Evolutionary conservation across 108 stramenopile genomes (phyloP).

Genomic region (Nitzschia inconspicua): DNA sequence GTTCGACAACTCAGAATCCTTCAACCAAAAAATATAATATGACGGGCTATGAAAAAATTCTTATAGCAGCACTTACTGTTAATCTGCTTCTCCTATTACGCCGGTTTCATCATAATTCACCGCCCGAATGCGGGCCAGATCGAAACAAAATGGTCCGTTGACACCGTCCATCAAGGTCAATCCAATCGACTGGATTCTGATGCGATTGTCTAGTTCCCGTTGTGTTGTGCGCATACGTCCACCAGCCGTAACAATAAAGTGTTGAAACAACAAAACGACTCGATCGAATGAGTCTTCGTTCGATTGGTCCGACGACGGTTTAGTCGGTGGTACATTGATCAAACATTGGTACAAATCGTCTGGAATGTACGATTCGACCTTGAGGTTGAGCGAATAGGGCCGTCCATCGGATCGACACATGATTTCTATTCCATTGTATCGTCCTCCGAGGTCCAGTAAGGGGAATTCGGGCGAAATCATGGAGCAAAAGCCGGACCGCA

Average conservation of each 20-base stretch:
- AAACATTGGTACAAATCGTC: constrained; percentile 82
- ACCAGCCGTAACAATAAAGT: constrained; percentile 59
- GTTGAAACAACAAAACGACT: constrained; percentile 58
- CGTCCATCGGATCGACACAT: constrained; percentile 76
- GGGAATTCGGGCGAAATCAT: constrained; percentile 77
- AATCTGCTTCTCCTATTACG: constrained; percentile 26
- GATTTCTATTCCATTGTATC: constrained; percentile 78
- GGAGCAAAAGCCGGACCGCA: constrained; percentile 76
- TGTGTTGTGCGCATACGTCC: constrained; percentile 60
- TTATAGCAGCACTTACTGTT: neutral
- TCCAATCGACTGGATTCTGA: constrained; percentile 67
- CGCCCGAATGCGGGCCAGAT: constrained; percentile 69
- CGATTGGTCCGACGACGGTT: neutral
- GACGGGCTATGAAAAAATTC: neutral
- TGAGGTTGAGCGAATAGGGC: constrained; percentile 71
- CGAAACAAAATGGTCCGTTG: constrained; percentile 77
- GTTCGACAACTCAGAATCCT: neutral
- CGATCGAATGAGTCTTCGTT: constrained; percentile 23
- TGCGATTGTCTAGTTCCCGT: constrained; percentile 56
- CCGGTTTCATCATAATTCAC: constrained; percentile 61
- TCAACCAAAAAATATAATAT: neutral
- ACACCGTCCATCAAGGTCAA: constrained; percentile 80
- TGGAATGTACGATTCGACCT: constrained; percentile 66
- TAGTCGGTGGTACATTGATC: constrained; percentile 40
- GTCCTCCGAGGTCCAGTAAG: constrained; percentile 52